Base-by-base conservation (phyloP, 768 basidiomycete species). In the Tulasnella sp. region DNA sequence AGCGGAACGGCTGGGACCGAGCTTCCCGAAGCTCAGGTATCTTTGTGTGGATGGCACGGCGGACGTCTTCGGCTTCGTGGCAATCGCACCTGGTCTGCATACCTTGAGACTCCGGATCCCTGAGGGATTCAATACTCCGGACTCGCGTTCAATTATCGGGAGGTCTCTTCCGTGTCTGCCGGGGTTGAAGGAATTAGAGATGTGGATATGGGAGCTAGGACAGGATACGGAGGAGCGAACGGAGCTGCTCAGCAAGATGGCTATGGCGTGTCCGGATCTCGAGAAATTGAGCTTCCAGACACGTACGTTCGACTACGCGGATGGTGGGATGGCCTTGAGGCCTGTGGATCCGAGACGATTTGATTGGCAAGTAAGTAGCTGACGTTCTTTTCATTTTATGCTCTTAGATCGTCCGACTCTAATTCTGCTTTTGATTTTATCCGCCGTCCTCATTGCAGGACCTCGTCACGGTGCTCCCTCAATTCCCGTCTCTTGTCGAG, bases 141-240 rank as follows among this genome's bases (percentile, higher is more conserved):
- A 61, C 34, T 61, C 29, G 26, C 45, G 26, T 19, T 38, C n/a
- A 4, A 51, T 59, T 41, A 51, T 59, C 26, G 26, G 50, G 23
- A 5, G 15, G 34, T 50, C 58, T 3, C 19, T 59, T 19, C 47
- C 47, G 9, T 15, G 27, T 15, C 45, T 59, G 2, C 58, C 47
- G 1, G 30, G 38, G 21, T 32, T 59, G 26, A 19, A 38, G 26
- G 32, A 23, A 11, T 26, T 59, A 47, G 58, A 59, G 58, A 59
- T 59, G 58, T 59, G 58, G 58, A 42, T 59, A 3, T 59, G 58
- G 58, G 58, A 59, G 45, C 34, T 59, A 13, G 58, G 27, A 11
- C 27, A 29, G 1, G 26, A 23, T 4, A 15, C 10, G 24, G 26
- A 19, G 4, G 55, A 56, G 29, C 55, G 55, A 11, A 43, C 17